Conservation (phyloP, 805 yeast genomes). For the Ogataea chonburiensis region DNA sequence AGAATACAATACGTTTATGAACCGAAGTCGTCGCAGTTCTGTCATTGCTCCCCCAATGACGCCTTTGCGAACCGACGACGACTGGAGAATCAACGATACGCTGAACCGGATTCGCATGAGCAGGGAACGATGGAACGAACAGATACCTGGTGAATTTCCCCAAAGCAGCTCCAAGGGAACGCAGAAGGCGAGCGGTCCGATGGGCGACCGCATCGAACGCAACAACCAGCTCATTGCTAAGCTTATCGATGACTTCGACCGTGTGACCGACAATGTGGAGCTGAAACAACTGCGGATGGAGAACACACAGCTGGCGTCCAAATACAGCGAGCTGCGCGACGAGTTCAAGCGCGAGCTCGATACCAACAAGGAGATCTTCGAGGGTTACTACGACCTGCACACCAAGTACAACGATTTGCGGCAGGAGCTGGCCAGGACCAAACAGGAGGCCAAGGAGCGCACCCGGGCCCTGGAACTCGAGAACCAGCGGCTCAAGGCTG, state of each 20-base stretch:
- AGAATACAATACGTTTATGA: constrained; percentile 13
- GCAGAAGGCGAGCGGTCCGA: not conserved
- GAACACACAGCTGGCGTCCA: constrained; percentile 19
- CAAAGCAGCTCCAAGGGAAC: not conserved
- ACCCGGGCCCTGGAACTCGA: constrained; percentile 9
- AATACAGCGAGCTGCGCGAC: constrained; percentile 24
- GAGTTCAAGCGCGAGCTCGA: constrained; percentile 25
- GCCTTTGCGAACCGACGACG: constrained; percentile 16
- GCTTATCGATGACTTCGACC: constrained; percentile 16
- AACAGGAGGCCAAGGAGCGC: constrained; percentile 4
- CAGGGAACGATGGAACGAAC: constrained; percentile 15
- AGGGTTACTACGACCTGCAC: constrained; percentile 27
- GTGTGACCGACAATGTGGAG: constrained; percentile 15
- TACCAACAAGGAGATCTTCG: constrained; percentile 26
- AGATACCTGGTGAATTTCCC: constrained; percentile 22
- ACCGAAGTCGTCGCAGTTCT: constrained; percentile 23
- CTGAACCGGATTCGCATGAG: constrained; percentile 21
- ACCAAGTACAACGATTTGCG: constrained; percentile 18
- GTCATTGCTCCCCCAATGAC: constrained; percentile 24
- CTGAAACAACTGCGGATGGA: constrained; percentile 14
- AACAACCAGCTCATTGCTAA: constrained; percentile 16
- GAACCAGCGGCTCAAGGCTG: constrained; percentile 12
- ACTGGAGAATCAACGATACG: constrained; percentile 24
- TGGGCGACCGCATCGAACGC: constrained; percentile 9
- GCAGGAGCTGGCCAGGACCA: constrained; percentile 1